Base-by-base conservation (phyloP, 805 yeast species). In the Nakazawaea wickerhamii region DNA sequence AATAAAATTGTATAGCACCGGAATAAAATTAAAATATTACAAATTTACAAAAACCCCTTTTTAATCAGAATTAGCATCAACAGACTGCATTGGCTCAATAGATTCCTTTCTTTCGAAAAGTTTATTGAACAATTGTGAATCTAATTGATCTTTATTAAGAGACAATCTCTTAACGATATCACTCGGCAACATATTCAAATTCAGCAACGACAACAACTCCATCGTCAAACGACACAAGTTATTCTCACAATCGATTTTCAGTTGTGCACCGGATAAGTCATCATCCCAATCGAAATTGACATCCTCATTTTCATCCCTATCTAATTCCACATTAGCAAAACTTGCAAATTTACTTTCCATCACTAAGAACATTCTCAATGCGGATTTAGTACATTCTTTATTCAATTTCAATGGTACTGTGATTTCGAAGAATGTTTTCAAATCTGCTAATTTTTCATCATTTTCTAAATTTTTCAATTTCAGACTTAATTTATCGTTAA, bases 281-380 rank as follows among this genome's bases (percentile, higher is more conserved):
- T 47, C 50, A n/a, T 33, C 41, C 10, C 41, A 41, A 10, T 46
- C 47, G 21, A 37, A 46, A 36, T 37, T 43, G 28, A 60, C 64
- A 30, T 54, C 79, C 52, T 80, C 85, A 17, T 67, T 64, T 26
- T 68, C 79, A 18, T 61, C 64, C 50, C 83, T 65, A 33, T 76
- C 81, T 40, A 79, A 54, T 10, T 68, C 63, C 2, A 65, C 52
- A 0, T 57, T 52, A n/a, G 60, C 36, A 1, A 57, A 28, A 34
- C 55, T 60, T 0, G 79, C 77, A 10, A 67, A 50, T 18, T 63
- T 61, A 5, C 71, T 63, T 50, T 81, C 88, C 45, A 71, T 67
- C 18, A 65, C 54, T 46, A 79, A 61, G 47, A 71, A 81, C 3
- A 70, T 52, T n/a, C 63, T 55, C 44, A 70, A 41, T 11, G 79